These are phyloP conservation scores for Oryza punctata DNA, from an alignment of 176 grass and related monocot species.

Conservation along the genomic window DNA sequence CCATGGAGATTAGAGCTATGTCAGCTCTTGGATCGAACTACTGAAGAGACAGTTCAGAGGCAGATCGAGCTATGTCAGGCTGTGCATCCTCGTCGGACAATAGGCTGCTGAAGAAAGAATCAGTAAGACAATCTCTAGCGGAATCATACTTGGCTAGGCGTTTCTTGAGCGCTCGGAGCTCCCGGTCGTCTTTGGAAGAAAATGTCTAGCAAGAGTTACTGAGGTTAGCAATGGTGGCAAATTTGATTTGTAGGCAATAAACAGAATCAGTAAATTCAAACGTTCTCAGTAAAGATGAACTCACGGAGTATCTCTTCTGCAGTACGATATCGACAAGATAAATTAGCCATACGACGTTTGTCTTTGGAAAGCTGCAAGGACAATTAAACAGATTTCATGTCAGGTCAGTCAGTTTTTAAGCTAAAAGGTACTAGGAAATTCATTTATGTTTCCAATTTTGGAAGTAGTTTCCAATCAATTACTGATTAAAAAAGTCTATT, in stretches of 20 bases:
- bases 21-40: background rate
- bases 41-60: slow-evolving; percentile 8
- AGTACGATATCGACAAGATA: slow-evolving; percentile 90
- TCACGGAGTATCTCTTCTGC: slow-evolving; percentile 70
- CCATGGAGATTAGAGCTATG: background rate
- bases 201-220: slow-evolving; percentile 44
- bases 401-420: background rate
- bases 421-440: slow-evolving; percentile 5
- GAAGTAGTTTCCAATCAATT: background rate
- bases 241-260: background rate
- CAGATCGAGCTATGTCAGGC: background rate
- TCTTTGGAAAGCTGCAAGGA: slow-evolving; percentile 76
- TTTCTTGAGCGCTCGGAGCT: slow-evolving; percentile 82
- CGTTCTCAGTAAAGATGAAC: slow-evolving; percentile 28
- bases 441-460: background rate
- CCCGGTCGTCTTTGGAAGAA: slow-evolving; percentile 59
- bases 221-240: background rate
- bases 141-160: slow-evolving; percentile 57
- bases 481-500: background rate
- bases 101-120: slow-evolving; percentile 67
- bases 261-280: slow-evolving; percentile 1
- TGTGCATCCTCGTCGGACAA: slow-evolving; percentile 20
- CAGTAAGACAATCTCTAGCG: slow-evolving; percentile 60
- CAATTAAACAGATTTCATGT: background rate
- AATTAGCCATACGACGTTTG: slow-evolving; percentile 89